phyloP scores from a whole-genome alignment of 495 filamentous ascomycete genomes.

The Staphylotrichum tortipilum region DNA sequence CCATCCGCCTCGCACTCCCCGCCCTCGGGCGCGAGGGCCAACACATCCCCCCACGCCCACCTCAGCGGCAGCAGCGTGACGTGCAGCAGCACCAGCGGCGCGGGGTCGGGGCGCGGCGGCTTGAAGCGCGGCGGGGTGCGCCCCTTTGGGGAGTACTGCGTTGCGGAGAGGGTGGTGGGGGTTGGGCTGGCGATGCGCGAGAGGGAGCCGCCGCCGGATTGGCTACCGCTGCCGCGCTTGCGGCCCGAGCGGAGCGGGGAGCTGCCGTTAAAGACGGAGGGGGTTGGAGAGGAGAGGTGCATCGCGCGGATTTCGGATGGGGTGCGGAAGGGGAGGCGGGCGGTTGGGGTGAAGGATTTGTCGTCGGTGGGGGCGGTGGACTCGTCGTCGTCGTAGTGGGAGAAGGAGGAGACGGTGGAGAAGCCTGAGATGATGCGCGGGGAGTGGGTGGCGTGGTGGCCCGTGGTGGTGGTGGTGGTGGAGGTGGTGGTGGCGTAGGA shows the following conservation, averaged over 20 bases:
- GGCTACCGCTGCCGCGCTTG: conserved; percentile 14
- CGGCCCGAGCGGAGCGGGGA: conserved; percentile 34
- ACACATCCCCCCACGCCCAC: conserved; percentile 56
- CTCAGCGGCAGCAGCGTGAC: conserved; percentile 71
- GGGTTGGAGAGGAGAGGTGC: conserved; percentile 64
- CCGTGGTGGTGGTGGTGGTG: not conserved
- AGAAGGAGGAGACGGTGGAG: conserved; percentile 36
- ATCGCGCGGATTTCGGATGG: conserved; percentile 68
- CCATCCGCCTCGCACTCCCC: too few species aligned
- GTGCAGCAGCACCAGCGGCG: conserved; percentile 78
- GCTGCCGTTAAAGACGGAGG: conserved; percentile 35
- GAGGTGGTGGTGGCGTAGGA: conserved; percentile 6
- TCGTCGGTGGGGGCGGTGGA: conserved; percentile 16
- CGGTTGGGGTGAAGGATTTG: conserved; percentile 28
- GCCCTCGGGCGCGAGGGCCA: too few species aligned
- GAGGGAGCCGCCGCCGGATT: conserved; percentile 34
- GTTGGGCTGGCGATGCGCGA: conserved; percentile 39
- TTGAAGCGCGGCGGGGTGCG: conserved; percentile 46
- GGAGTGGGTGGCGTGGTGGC: too few species aligned
- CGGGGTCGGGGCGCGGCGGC: conserved; percentile 34
- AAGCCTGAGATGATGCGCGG: conserved; percentile 25
- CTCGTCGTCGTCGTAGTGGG: conserved; percentile 34
- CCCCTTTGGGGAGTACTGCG: conserved; percentile 49
- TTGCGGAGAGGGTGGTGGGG: conserved; percentile 13
- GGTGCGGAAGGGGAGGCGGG: conserved; percentile 43